Evolutionary conservation across 1,284 basidiomycete species (phyloP).

Genomic region (Ustilago shanxiensis): DNA sequence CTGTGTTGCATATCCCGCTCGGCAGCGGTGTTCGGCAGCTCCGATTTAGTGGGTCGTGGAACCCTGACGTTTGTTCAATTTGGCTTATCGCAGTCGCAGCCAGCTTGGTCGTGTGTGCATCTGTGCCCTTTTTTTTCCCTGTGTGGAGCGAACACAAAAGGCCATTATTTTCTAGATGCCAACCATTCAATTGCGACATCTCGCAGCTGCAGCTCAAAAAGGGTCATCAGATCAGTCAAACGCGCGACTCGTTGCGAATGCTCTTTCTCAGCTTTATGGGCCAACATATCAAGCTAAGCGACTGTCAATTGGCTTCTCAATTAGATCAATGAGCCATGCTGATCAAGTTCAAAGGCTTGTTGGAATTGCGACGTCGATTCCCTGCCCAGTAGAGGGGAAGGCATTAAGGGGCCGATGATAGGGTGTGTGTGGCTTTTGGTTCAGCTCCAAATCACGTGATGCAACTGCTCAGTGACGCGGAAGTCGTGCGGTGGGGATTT

Average conservation of each 20-base stretch:
- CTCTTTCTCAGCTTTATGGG: too few relatives aligned
- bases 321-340: too few relatives aligned
- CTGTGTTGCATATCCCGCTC: not conserved
- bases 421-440: constrained; percentile 2
- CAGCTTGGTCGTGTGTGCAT: constrained; percentile 2
- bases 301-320: too few relatives aligned
- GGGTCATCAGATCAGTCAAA: too few relatives aligned
- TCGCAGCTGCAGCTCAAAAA: constrained; percentile 13
- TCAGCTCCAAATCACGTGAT: constrained; percentile 31
- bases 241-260: too few relatives aligned
- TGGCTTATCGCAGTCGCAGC: not conserved
- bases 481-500: constrained; percentile 33
- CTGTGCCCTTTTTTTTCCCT: too few relatives aligned
- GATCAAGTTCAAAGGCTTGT: too few relatives aligned
- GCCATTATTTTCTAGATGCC: too few relatives aligned
- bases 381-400: not conserved
- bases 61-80: not conserved
- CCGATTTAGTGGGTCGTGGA: not conserved
- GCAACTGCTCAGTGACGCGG: constrained; percentile 14
- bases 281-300: too few relatives aligned
- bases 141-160: too few relatives aligned
- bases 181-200: constrained; percentile 24
- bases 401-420: too few relatives aligned
- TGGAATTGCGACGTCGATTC: too few relatives aligned
- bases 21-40: not conserved